These are phyloP conservation scores for Metschnikowia bowlesiae DNA, from an alignment of 805 yeast species.

Conservation along the genomic window DNA sequence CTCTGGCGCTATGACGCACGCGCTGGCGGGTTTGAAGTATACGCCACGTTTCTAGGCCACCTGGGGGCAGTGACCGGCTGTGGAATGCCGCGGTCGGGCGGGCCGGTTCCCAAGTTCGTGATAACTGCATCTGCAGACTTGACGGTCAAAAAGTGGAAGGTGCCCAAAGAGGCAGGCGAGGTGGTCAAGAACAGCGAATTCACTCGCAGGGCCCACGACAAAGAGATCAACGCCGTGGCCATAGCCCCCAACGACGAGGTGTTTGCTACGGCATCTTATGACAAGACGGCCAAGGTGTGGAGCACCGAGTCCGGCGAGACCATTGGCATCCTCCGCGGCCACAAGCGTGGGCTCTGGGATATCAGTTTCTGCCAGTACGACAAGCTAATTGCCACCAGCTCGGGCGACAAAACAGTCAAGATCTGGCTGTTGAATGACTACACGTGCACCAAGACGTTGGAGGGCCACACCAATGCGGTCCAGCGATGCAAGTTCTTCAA, in stretches of 20 bases:
- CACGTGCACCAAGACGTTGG: conserved; percentile 75
- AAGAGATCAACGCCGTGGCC: conserved; percentile 87
- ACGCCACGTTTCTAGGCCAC: conserved; percentile 78
- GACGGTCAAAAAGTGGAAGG: conserved; percentile 81
- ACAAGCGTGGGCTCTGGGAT: conserved; percentile 93
- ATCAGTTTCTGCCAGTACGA: conserved; percentile 78
- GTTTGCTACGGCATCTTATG: conserved; percentile 93
- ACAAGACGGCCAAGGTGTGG: conserved; percentile 90
- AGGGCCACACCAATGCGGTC: conserved; percentile 91
- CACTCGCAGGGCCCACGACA: conserved; percentile 95
- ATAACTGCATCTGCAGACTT: conserved; percentile 83
- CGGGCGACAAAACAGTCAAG: conserved; percentile 88
- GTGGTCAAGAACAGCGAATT: conserved; percentile 64
- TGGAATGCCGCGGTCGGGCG: conserved; percentile 54
- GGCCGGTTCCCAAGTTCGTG: conserved; percentile 55
- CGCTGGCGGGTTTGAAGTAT: conserved; percentile 35
- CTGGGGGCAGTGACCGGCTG: conserved; percentile 82
- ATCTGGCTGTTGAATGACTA: conserved; percentile 83
- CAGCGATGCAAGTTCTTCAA: conserved; percentile 74
- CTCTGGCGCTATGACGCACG: conserved; percentile 68
- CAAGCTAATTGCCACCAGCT: conserved; percentile 71
- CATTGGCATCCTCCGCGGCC: conserved; percentile 80
- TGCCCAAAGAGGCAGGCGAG: conserved; percentile 45
- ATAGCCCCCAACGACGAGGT: conserved; percentile 85
- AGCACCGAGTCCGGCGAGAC: conserved; percentile 80